Evolutionary conservation across 306 rosid species (phyloP).

Genomic region (Medicago truncatula): MtrunA17r5.0-ANR NC_053042.1:10199001-10199500

Average conservation of each 20-base stretch:
- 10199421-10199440: slow-evolving; percentile 88
- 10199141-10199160: slow-evolving; percentile 9
- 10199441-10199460: slow-evolving; percentile 76
- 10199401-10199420: slow-evolving; percentile 79
- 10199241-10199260: slow-evolving; percentile 71
- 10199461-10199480: slow-evolving; percentile 73
- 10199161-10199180: background rate
- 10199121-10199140: slow-evolving; percentile 62
- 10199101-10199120: slow-evolving; percentile 72
- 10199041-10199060: slow-evolving; percentile 82
- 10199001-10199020: slow-evolving; percentile 75
- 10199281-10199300: slow-evolving; percentile 63
- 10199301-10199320: slow-evolving; percentile 67
- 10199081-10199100: slow-evolving; percentile 82
- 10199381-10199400: slow-evolving; percentile 73
- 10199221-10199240: slow-evolving; percentile 65
- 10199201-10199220: too few species aligned
- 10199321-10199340: slow-evolving; percentile 75
- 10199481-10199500: slow-evolving; percentile 79
- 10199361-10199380: slow-evolving; percentile 69
- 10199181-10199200: background rate
- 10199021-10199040: slow-evolving; percentile 95
- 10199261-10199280: slow-evolving; percentile 89
- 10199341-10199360: slow-evolving; percentile 82
- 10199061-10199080: slow-evolving; percentile 85